Percentiles rank a stretch among this genome's conserved stretches.
These are phyloP conservation scores for Schizosaccharomyces versatilis DNA, from an alignment of 1,139 yeast genomes.

Conservation along the genomic window DNA sequence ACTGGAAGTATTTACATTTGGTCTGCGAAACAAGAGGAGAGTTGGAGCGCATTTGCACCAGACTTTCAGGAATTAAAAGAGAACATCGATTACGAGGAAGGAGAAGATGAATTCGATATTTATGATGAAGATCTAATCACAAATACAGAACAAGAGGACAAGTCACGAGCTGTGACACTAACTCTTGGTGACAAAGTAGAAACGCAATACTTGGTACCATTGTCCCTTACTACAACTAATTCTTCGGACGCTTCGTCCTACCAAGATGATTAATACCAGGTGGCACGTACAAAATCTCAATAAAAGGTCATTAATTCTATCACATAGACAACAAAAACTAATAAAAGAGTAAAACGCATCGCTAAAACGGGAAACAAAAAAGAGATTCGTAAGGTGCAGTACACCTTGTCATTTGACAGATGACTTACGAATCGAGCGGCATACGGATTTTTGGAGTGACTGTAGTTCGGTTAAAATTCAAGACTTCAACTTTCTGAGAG, in stretches of 20 bases:
- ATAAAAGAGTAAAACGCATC: not conserved
- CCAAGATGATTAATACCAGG: not conserved
- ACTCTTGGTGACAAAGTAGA: not conserved
- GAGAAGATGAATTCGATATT: conserved; percentile 81
- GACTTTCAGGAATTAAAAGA: conserved; percentile 91
- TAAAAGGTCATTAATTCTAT: not conserved
- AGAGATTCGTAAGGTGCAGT: not conserved
- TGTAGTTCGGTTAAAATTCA: not conserved
- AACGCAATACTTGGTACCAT: too few relatives aligned
- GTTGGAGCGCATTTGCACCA: conserved; percentile 94
- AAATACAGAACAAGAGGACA: not conserved
- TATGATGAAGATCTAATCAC: not conserved
- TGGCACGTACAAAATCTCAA: not conserved
- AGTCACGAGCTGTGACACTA: not conserved
- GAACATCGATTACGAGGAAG: conserved; percentile 67
- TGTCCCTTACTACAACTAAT: not conserved
- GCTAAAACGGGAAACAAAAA: not conserved
- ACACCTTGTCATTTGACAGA: not conserved
- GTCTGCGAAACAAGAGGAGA: conserved; percentile 67
- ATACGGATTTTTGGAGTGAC: not conserved
- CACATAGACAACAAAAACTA: not conserved
- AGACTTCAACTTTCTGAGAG: not conserved
- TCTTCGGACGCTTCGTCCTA: not conserved
- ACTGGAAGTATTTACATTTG: conserved; percentile 65
- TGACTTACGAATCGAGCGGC: not conserved